Evolutionary conservation across 768 basidiomycete species (phyloP).

Genomic region (Phaeotremella fagi): DNA sequence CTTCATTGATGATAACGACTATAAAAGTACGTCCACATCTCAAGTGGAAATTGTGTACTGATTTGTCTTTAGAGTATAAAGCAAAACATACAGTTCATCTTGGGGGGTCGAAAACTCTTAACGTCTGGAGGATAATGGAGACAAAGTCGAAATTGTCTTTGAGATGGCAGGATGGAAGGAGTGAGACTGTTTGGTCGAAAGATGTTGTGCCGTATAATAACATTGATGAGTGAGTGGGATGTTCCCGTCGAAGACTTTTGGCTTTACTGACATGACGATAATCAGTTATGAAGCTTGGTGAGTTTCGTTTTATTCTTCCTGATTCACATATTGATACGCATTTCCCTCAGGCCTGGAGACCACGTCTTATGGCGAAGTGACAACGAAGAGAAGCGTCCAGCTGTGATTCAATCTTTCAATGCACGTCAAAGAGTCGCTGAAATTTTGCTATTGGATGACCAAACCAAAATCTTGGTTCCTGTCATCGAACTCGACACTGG

Average conservation of each 20-base stretch:
- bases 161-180: slow-evolving; percentile 78
- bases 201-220: slow-evolving; percentile 76
- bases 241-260: too few species aligned
- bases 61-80: slow-evolving; percentile 34
- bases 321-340: neutral
- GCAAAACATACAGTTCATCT: slow-evolving; percentile 63
- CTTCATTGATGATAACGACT: neutral
- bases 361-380: slow-evolving; percentile 79
- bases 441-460: slow-evolving; percentile 49
- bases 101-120: slow-evolving; percentile 55
- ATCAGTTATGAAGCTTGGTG: slow-evolving; percentile 28
- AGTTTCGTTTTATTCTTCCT: neutral
- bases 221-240: slow-evolving; percentile 84
- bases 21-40: neutral
- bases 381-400: slow-evolving; percentile 57
- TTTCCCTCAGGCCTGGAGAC: slow-evolving; percentile 71
- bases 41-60: neutral
- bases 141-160: slow-evolving; percentile 66
- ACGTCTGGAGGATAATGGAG: slow-evolving; percentile 63
- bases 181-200: slow-evolving; percentile 58
- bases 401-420: slow-evolving; percentile 60
- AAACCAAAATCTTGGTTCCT: slow-evolving; percentile 67
- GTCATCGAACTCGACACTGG: slow-evolving; percentile 85
- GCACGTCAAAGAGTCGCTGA: slow-evolving; percentile 32
- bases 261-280: too few species aligned